phyloP scores from a whole-genome alignment of 352 stramenopile genomes.

The Pilasporangium apinafurcum region DNA sequence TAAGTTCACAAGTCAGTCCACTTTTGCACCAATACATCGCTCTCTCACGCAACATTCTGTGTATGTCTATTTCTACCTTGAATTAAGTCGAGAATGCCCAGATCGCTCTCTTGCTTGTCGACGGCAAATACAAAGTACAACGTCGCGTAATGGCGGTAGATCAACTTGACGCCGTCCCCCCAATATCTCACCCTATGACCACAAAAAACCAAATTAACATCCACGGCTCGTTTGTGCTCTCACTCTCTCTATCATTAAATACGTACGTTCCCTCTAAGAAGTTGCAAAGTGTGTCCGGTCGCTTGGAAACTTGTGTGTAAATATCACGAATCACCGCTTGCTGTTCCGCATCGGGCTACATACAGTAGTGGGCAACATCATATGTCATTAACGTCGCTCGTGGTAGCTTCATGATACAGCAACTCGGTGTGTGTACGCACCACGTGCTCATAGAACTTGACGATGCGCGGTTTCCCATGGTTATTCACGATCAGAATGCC shows the following conservation, averaged over 20 bases:
- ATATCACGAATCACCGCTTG: conserved; percentile 97
- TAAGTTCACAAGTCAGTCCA: not conserved
- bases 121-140: conserved; percentile 99
- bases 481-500: conserved; percentile 99
- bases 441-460: conserved; percentile 99
- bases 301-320: conserved; percentile 98
- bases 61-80: conserved; percentile 78
- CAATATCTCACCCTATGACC: conserved; percentile 84
- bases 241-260: too few relatives aligned
- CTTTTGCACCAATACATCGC: too few relatives aligned
- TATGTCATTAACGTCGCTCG: not conserved
- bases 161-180: conserved; percentile 97
- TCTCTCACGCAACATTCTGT: too few relatives aligned
- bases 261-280: conserved; percentile 96
- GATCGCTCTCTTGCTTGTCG: conserved; percentile 97
- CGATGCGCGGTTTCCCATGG: conserved; percentile 96
- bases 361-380: not conserved
- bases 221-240: not conserved
- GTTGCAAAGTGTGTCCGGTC: conserved; percentile 98
- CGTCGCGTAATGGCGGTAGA: conserved; percentile 99
- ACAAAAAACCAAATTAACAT: not conserved
- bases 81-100: conserved; percentile 99
- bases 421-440: conserved; percentile 37
- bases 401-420: not conserved
- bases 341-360: conserved; percentile 92